These are phyloP conservation scores for Coemansia sp. DNA, from an alignment of 192 early-diverging fungal genomes.

Conservation along the genomic window DNA sequence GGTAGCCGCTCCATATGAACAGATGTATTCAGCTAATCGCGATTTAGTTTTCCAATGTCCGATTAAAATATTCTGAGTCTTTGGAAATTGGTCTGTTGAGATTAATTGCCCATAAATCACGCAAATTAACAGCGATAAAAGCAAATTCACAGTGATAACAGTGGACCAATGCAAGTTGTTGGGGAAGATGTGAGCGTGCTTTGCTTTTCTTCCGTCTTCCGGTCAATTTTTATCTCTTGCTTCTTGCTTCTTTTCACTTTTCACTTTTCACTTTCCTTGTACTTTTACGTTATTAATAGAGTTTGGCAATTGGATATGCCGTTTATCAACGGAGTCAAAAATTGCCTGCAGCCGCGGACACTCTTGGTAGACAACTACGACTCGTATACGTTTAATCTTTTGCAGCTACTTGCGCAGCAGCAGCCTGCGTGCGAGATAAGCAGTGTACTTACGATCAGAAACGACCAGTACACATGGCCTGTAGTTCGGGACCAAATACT, in stretches of 20 bases:
- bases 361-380: constrained; percentile 97
- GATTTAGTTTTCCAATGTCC: not conserved
- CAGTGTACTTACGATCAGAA: constrained; percentile 80
- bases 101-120: not conserved
- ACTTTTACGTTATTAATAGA: constrained; percentile 1
- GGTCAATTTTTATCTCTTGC: not conserved
- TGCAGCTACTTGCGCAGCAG: constrained; percentile 62
- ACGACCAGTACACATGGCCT: constrained; percentile 90
- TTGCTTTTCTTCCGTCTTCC: not conserved
- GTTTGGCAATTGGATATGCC: not conserved
- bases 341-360: constrained; percentile 24
- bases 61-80: not conserved
- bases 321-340: not conserved
- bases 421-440: not conserved
- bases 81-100: not conserved
- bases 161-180: not conserved
- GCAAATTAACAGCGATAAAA: not conserved
- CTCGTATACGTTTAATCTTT: constrained; percentile 96
- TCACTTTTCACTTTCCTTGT: not conserved
- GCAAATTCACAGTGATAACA: not conserved
- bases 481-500: constrained; percentile 58
- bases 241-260: not conserved
- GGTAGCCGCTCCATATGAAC: not conserved
- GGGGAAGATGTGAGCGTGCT: not conserved
- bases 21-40: not conserved